Conservation (phyloP, 2,329 filamentous ascomycete species). For the Diaporthe ilicicola region DNA sequence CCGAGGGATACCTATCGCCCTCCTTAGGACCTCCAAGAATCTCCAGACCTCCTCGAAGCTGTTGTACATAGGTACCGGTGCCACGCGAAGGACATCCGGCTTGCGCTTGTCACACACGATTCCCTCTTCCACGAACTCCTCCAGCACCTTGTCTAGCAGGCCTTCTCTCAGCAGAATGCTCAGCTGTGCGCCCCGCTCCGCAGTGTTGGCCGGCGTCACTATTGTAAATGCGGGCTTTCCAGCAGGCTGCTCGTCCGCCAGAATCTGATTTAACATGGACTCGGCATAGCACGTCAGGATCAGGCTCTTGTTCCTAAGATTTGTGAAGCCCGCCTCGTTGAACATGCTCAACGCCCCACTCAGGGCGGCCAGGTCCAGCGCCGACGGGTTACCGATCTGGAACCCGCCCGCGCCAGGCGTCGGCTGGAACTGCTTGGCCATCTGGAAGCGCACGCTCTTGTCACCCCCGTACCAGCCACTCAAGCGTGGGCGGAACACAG, state of each 20-base stretch:
- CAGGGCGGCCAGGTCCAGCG: slow-evolving; percentile 79
- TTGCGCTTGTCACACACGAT: slow-evolving; percentile 85
- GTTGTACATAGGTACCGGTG: slow-evolving; percentile 87
- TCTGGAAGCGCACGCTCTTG: slow-evolving; percentile 79
- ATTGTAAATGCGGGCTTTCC: slow-evolving; percentile 60
- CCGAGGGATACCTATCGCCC: slow-evolving; percentile 34
- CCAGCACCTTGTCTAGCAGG: slow-evolving; percentile 73
- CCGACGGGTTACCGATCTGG: slow-evolving; percentile 86
- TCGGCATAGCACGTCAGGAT: slow-evolving; percentile 81
- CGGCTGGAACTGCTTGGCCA: slow-evolving; percentile 83
- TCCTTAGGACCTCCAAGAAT: slow-evolving; percentile 53
- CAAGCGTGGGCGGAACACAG: slow-evolving; percentile 71
- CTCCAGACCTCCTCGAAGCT: slow-evolving; percentile 75
- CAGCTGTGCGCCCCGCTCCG: slow-evolving; percentile 79
- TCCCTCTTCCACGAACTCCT: slow-evolving; percentile 70
- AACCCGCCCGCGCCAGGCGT: slow-evolving; percentile 82
- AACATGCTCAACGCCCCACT: slow-evolving; percentile 79
- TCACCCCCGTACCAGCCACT: slow-evolving; percentile 90
- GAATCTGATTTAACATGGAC: slow-evolving; percentile 62
- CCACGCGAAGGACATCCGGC: slow-evolving; percentile 84
- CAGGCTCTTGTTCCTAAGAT: slow-evolving; percentile 75
- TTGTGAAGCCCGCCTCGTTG: slow-evolving; percentile 72
- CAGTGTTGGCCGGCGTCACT: slow-evolving; percentile 75
- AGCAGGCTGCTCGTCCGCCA: slow-evolving; percentile 43
- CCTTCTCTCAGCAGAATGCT: slow-evolving; percentile 76